Conservation (phyloP, 2,329 filamentous ascomycete species). For the Venturia aucupariae region DNA sequence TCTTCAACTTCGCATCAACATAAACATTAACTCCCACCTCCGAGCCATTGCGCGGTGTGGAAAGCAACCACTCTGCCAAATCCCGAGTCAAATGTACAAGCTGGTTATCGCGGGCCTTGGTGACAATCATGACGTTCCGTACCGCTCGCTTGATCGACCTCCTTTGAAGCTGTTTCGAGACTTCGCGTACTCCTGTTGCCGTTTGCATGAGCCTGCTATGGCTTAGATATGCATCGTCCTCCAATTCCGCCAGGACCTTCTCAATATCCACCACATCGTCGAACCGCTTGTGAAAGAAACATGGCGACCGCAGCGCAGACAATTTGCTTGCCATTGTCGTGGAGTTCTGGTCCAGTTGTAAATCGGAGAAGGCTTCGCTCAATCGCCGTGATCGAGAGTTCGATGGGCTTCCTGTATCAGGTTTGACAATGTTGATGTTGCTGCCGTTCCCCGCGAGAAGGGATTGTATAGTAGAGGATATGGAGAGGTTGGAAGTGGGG, state of each 20-base stretch:
- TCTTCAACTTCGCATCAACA: slow-evolving; percentile 88
- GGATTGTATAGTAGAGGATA: slow-evolving; percentile 52
- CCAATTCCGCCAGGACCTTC: slow-evolving; percentile 89
- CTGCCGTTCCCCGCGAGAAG: slow-evolving; percentile 39
- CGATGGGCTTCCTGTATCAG: slow-evolving; percentile 27
- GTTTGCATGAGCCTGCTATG: slow-evolving; percentile 93
- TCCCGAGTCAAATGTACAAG: slow-evolving; percentile 84
- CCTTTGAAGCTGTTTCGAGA: slow-evolving; percentile 88
- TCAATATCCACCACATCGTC: slow-evolving; percentile 93
- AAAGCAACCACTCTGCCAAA: slow-evolving; percentile 76
- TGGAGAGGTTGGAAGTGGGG: slow-evolving; percentile 48
- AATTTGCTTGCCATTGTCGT: slow-evolving; percentile 41
- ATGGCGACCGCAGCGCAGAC: slow-evolving; percentile 75
- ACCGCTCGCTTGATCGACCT: slow-evolving; percentile 88
- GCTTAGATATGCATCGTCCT: slow-evolving; percentile 61
- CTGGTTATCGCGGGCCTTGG: slow-evolving; percentile 91
- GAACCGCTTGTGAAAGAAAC: slow-evolving; percentile 96
- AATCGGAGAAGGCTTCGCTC: slow-evolving; percentile 46
- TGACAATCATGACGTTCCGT: slow-evolving; percentile 94
- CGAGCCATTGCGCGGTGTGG: slow-evolving; percentile 79
- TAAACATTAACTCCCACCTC: slow-evolving; percentile 93
- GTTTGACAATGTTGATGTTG: slow-evolving; percentile 17
- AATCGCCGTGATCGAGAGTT: slow-evolving; percentile 49
- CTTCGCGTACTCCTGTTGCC: slow-evolving; percentile 86
- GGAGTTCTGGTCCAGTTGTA: slow-evolving; percentile 36